phyloP scores from a whole-genome alignment of 202 grass and related monocot genomes.

The Brachypodium distachyon region DNA sequence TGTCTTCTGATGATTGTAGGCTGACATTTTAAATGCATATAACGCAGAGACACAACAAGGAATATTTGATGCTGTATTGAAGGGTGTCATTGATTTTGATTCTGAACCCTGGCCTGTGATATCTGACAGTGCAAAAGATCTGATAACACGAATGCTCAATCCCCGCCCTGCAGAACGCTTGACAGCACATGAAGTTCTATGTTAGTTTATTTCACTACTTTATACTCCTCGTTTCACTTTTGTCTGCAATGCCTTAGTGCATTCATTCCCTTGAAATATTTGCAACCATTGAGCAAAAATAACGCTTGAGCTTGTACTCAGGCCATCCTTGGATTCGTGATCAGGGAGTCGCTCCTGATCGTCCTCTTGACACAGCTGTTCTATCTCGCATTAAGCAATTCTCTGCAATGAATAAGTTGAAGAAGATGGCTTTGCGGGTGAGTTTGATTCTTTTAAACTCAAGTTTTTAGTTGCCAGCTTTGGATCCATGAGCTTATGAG shows the following conservation, averaged over 20 bases:
- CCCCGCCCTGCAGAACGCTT: slow-evolving; percentile 47
- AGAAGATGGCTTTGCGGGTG: slow-evolving; percentile 97
- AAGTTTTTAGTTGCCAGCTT: neutral
- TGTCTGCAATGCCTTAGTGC: neutral
- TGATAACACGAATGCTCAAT: slow-evolving; percentile 85
- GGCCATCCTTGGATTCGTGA: slow-evolving; percentile 94
- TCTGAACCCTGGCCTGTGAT: slow-evolving; percentile 94
- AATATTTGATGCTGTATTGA: slow-evolving; percentile 95
- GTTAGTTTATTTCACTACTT: slow-evolving; percentile 40
- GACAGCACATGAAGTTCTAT: slow-evolving; percentile 86
- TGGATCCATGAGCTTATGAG: neutral
- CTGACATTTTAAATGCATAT: slow-evolving; percentile 12
- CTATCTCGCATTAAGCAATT: slow-evolving; percentile 96
- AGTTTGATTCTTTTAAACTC: slow-evolving; percentile 18
- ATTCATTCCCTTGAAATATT: neutral
- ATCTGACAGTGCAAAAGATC: slow-evolving; percentile 86
- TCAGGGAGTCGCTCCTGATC: slow-evolving; percentile 88
- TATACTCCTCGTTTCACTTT: neutral
- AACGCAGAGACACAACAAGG: slow-evolving; percentile 93
- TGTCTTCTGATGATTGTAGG: neutral
- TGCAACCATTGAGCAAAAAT: slow-evolving; percentile 5
- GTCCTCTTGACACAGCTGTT: slow-evolving; percentile 84
- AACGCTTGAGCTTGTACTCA: slow-evolving; percentile 21
- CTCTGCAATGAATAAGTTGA: slow-evolving; percentile 96
- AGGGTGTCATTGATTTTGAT: slow-evolving; percentile 81